Base-by-base conservation (phyloP, 768 basidiomycete genomes). In the Leccinum disarticulatum region DNA sequence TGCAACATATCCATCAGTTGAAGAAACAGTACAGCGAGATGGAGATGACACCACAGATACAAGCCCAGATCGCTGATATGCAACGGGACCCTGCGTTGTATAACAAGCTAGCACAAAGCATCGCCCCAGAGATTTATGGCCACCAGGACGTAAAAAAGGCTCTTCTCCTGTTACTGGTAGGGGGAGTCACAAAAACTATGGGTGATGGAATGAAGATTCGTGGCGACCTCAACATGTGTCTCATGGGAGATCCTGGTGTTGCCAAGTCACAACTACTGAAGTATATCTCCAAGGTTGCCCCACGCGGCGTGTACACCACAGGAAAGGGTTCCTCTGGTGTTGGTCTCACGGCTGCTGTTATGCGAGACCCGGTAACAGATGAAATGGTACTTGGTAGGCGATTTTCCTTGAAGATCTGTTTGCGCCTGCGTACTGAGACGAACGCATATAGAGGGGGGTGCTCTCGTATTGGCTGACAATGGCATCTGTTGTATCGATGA, bases 401-500 rank as follows among this genome's bases (percentile, higher is more conserved):
- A 33, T 41, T 49, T 4, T 30, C 27, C n/a, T 49, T n/a, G 19
- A 19, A 52, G 43, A 14, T 22, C 28, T 9, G 43, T 19, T 11
- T 46, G 43, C 11, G 25, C 22, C 22, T 49, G 30, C 3, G 6
- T 54, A 11, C 62, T 72, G 4, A 74, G 54, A 17, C 41, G 27
- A 52, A 52, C 41, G 54, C 19, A 8, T 63, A 10, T 51, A 98
- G 97, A 99, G 93, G 97, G 97, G 5, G 97, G 97, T 30, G 97
- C 97, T n/a, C 85, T 99, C 55, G 97, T 99, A 15, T 84, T 99
- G 51, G 96, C 97, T 11, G 97, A 99, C 74, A 99, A 99, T 65
- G 97, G 97, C 30, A 99, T 99, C 69, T 98, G 95, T 78, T 98
- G 96, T 74, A 99, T 99, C 63, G 97, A 99, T 66, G 97, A 99